Evolutionary conservation across 2,329 filamentous ascomycete species (phyloP).

Genomic region (Paraconiothyrium sp.): DNA sequence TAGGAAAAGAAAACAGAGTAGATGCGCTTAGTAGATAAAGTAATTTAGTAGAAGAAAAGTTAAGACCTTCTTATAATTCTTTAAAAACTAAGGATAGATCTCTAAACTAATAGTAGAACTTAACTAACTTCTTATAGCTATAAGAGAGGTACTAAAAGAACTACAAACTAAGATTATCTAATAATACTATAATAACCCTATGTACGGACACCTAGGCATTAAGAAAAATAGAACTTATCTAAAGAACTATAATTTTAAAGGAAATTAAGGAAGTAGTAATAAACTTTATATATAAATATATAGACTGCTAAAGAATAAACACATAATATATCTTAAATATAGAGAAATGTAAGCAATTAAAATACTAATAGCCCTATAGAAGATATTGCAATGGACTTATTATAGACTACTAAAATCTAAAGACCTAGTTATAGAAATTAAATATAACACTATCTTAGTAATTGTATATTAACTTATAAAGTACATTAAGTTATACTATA

Average conservation of each 20-base stretch:
- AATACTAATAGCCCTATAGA: constrained; percentile 9
- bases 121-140: too few species aligned
- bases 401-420: constrained; percentile 16
- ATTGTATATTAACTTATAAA: constrained; percentile 6
- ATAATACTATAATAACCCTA: constrained; percentile 7
- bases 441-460: constrained; percentile 10
- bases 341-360: constrained; percentile 18
- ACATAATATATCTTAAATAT: constrained; percentile 14
- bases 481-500: constrained; percentile 6
- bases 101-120: too few species aligned
- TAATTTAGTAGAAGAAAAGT: too few species aligned
- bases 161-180: background rate
- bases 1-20: too few species aligned
- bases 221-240: constrained; percentile 6
- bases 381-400: constrained; percentile 18
- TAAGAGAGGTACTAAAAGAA: too few species aligned
- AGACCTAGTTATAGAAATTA: constrained; percentile 9
- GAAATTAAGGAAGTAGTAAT: constrained; percentile 7
- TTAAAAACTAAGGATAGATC: too few species aligned
- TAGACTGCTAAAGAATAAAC: constrained; percentile 18
- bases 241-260: constrained; percentile 5
- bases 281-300: background rate
- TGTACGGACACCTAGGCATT: constrained; percentile 2
- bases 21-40: too few species aligned
- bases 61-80: too few species aligned